These are phyloP conservation scores for Phytomonas francai DNA, from an alignment of 208 protist genomes.

Conservation along the genomic window DNA sequence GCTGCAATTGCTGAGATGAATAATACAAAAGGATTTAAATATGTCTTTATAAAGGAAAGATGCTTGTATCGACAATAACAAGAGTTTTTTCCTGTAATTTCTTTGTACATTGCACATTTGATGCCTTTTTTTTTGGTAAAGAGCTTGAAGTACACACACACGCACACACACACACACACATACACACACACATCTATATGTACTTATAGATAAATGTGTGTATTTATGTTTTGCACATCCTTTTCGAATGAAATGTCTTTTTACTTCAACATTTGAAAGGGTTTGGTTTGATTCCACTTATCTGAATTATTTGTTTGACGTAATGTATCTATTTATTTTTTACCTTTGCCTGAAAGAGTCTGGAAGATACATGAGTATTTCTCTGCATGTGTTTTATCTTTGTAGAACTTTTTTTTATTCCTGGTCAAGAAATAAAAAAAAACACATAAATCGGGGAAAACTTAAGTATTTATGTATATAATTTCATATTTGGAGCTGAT, in stretches of 20 bases:
- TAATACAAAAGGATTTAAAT: background rate
- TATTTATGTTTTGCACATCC: background rate
- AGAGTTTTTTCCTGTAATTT: background rate
- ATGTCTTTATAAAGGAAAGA: background rate
- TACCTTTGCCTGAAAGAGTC: background rate
- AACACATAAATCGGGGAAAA: background rate
- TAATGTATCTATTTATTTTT: slow-evolving; percentile 14
- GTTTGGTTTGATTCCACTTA: background rate
- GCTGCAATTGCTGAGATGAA: background rate
- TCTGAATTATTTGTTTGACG: slow-evolving; percentile 6
- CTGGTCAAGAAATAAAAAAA: background rate
- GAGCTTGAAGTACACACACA: background rate
- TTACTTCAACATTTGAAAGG: slow-evolving; percentile 2
- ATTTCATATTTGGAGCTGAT: background rate
- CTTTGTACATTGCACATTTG: background rate
- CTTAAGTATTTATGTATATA: background rate
- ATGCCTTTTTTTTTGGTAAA: background rate
- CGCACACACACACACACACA: too few relatives aligned
- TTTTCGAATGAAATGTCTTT: background rate
- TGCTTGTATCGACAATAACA: background rate
- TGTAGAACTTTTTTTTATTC: slow-evolving; percentile 10
- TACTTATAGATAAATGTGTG: background rate
- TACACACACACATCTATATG: background rate
- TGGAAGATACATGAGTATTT: background rate
- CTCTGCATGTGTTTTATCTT: background rate